Base-by-base conservation (phyloP, 23 red algal species). In the Gracilaria gracilis region DNA sequence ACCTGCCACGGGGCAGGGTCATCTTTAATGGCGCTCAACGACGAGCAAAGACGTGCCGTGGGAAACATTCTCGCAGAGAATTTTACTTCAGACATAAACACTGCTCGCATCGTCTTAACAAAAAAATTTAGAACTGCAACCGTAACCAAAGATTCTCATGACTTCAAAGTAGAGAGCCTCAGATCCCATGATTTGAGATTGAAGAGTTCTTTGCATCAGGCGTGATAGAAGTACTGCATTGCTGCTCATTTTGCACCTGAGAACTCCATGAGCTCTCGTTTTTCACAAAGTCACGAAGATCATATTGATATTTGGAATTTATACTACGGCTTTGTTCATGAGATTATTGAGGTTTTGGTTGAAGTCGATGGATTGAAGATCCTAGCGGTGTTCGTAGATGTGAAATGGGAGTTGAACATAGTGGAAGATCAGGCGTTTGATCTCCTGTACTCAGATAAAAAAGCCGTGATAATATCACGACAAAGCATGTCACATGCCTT, bases 171-270 rank as follows among this genome's bases (percentile, higher is more conserved):
- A 11, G 67, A 73, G 28, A 73, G 33, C 34, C 6, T 42, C 4
- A 24, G 44, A 23, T 73, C 13, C 1, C 67, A 73, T 44, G 20
- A 21, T 44, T 5, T 17, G 20, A 35, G 38, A 12, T 73, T 35
- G 1, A 37, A 40, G 20, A 23, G 3, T 24, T 39, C 34, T 73
- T 42, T 7, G 19, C 2, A 20, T 15, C 36, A 73, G 21, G 2
- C 67, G 44, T 1, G 34, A n/a, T 35, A 73, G 21, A 73, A 44
- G 67, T 73, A 39, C 24, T 73, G 67, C 67, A 44, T 40, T 29
- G 67, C 67, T 1, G 67, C 67, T 0, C 67, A 73, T 40, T 73
- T 40, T 44, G 15, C 16, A 44, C 12, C 34, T 5, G 67, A 73
- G 21, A 73, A 0, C 1, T 73, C 67, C 1, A 23, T 11, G 27